phyloP scores from a whole-genome alignment of 148 eudicot genomes.

The Cornus suecica region DNA sequence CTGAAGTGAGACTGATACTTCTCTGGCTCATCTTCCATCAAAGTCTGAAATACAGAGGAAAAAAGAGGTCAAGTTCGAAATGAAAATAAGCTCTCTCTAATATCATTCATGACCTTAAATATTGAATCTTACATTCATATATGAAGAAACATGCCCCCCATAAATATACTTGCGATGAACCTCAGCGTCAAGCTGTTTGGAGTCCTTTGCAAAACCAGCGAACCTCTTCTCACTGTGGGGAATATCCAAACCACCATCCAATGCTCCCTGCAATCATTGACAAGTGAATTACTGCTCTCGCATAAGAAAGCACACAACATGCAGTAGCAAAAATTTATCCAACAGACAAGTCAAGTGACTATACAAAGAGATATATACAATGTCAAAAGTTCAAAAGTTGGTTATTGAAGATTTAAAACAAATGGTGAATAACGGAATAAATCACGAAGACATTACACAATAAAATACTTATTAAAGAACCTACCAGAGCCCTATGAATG shows the following conservation, averaged over 20 bases:
- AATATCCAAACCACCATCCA: constrained; percentile 82
- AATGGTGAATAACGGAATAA: no score
- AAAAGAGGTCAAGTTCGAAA: no score
- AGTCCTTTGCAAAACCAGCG: constrained; percentile 70
- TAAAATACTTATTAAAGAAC: neutral
- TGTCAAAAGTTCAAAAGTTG: no score
- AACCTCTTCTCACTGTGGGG: constrained; percentile 87
- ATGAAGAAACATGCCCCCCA: constrained; percentile 79
- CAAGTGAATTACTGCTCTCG: neutral
- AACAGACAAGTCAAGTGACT: neutral
- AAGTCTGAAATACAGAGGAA: constrained; percentile 29
- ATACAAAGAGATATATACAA: neutral
- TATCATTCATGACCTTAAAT: neutral
- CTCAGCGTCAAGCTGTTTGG: constrained; percentile 67
- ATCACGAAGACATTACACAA: no score
- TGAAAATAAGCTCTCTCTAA: neutral
- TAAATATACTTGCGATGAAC: constrained; percentile 73
- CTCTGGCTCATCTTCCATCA: constrained; percentile 87
- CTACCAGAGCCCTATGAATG: neutral
- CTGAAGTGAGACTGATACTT: constrained; percentile 77
- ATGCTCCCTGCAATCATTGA: constrained; percentile 50
- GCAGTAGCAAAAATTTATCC: neutral
- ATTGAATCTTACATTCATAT: constrained; percentile 51
- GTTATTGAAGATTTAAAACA: no score
- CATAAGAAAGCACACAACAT: neutral